Conservation (phyloP, 2,329 filamentous ascomycete species). For the Verticillium isaacii region DNA sequence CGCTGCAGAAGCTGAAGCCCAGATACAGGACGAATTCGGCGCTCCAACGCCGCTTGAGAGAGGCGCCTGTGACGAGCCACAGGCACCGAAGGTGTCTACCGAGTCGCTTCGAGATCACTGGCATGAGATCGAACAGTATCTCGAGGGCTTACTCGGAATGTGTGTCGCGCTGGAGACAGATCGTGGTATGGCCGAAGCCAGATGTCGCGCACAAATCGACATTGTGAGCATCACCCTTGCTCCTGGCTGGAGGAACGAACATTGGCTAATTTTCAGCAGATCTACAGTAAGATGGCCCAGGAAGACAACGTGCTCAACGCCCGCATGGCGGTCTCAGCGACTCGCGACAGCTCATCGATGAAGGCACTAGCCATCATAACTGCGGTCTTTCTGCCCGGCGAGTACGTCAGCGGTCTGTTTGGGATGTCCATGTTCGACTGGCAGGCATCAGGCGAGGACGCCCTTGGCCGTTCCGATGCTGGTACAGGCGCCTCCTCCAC, state of each 20-base stretch:
- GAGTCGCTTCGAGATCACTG: conserved; percentile 29
- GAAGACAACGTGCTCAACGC: conserved; percentile 42
- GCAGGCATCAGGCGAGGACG: conserved; percentile 29
- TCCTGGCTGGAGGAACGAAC: no score
- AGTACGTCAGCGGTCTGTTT: conserved; percentile 40
- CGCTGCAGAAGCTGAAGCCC: conserved; percentile 12
- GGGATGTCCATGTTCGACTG: conserved; percentile 44
- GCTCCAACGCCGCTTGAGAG: neutral
- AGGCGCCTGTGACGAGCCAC: neutral
- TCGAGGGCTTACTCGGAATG: conserved; percentile 36
- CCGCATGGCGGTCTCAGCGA: conserved; percentile 33
- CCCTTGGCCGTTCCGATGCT: conserved; percentile 7
- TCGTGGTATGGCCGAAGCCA: conserved; percentile 38
- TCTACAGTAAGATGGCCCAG: conserved; percentile 44
- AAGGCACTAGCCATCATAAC: conserved; percentile 43
- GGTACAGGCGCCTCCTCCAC: conserved; percentile 4
- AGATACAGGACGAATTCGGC: conserved; percentile 5
- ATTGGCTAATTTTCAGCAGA: conserved; percentile 19
- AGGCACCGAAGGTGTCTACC: conserved; percentile 12
- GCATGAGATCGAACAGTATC: conserved; percentile 42
- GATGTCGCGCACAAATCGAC: conserved; percentile 41
- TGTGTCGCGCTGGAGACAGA: conserved; percentile 41
- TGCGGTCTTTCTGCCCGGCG: conserved; percentile 41
- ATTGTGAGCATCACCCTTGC: conserved; percentile 25
- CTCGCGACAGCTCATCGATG: conserved; percentile 40